These are phyloP conservation scores for Ustilago cynodontis DNA, from an alignment of 1,284 basidiomycete species.

Conservation along the genomic window DNA sequence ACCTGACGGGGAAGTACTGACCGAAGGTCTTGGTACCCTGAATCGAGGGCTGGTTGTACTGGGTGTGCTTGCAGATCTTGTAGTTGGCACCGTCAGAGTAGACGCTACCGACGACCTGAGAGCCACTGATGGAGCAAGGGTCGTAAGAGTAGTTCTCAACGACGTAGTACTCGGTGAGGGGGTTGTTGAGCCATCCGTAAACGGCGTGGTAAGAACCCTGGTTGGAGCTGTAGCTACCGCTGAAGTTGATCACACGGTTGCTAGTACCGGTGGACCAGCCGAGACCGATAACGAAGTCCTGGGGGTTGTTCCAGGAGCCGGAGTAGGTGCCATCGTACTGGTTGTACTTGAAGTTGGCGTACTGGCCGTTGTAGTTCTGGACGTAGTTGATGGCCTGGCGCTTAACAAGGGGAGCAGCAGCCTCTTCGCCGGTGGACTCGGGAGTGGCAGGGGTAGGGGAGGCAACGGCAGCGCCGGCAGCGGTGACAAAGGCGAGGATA, in stretches of 20 bases:
- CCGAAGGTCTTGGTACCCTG: conserved; percentile 45
- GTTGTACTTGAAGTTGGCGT: conserved; percentile 36
- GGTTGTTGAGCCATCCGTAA: conserved; percentile 44
- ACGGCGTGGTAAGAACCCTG: conserved; percentile 40
- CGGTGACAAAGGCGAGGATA: conserved; percentile 17
- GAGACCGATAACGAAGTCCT: conserved; percentile 38
- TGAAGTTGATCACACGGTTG: conserved; percentile 34
- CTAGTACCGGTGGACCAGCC: conserved; percentile 25
- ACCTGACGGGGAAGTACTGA: conserved; percentile 37
- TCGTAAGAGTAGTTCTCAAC: conserved; percentile 45
- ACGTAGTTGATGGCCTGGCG: conserved; percentile 44
- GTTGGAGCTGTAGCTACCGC: conserved; percentile 28
- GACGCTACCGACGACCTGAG: conserved; percentile 24
- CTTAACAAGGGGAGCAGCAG: conserved; percentile 17
- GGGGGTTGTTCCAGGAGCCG: conserved; percentile 31
- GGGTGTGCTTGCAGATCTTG: conserved; percentile 47
- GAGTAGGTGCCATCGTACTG: conserved; percentile 30
- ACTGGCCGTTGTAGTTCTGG: conserved; percentile 42
- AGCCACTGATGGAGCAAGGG: conserved; percentile 25
- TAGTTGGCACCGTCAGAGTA: conserved; percentile 34
- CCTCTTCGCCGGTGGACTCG: neutral
- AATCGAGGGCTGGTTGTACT: conserved; percentile 45
- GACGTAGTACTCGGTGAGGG: conserved; percentile 45
- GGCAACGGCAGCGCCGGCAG: conserved; percentile 19
- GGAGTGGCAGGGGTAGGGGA: neutral